phyloP scores from a whole-genome alignment of 768 basidiomycete genomes.

The Termitomyces sp. region DNA sequence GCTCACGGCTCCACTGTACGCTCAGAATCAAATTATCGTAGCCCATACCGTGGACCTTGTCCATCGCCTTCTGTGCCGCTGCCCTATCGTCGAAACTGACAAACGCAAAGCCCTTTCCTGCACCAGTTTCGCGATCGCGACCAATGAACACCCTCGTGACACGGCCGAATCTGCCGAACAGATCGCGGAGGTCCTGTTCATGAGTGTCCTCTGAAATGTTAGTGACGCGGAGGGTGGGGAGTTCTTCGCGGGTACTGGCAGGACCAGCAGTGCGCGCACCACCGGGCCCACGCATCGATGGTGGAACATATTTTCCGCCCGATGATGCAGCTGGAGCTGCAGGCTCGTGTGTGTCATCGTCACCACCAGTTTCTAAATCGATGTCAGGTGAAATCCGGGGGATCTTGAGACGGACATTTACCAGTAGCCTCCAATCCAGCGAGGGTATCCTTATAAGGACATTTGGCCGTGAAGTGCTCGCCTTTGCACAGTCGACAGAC shows the following conservation, averaged over 20 bases:
- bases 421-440: slow-evolving; percentile 68
- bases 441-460: slow-evolving; percentile 95
- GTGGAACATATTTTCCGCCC: slow-evolving; percentile 89
- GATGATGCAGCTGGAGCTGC: slow-evolving; percentile 39
- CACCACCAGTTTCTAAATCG: slow-evolving; percentile 29
- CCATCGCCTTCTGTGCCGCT: slow-evolving; percentile 83
- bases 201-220: slow-evolving; percentile 95
- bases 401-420: slow-evolving; percentile 23
- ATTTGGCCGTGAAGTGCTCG: slow-evolving; percentile 96
- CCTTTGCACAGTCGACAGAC: slow-evolving; percentile 93
- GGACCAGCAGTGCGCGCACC: slow-evolving; percentile 67
- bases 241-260: slow-evolving; percentile 74
- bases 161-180: slow-evolving; percentile 84
- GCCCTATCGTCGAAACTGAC: slow-evolving; percentile 89
- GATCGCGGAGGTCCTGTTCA: slow-evolving; percentile 89
- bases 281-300: slow-evolving; percentile 76
- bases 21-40: slow-evolving; percentile 88
- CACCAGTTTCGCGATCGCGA: slow-evolving; percentile 89
- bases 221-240: slow-evolving; percentile 95
- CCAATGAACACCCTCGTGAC: slow-evolving; percentile 93
- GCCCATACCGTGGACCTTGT: slow-evolving; percentile 87
- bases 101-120: slow-evolving; percentile 96
- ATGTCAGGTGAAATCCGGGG: background rate
- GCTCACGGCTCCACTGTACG: slow-evolving; percentile 64
- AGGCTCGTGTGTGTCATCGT: slow-evolving; percentile 36